Base-by-base conservation (phyloP, 1,284 basidiomycete genomes). In the Leccinum pallidistipes region DNA sequence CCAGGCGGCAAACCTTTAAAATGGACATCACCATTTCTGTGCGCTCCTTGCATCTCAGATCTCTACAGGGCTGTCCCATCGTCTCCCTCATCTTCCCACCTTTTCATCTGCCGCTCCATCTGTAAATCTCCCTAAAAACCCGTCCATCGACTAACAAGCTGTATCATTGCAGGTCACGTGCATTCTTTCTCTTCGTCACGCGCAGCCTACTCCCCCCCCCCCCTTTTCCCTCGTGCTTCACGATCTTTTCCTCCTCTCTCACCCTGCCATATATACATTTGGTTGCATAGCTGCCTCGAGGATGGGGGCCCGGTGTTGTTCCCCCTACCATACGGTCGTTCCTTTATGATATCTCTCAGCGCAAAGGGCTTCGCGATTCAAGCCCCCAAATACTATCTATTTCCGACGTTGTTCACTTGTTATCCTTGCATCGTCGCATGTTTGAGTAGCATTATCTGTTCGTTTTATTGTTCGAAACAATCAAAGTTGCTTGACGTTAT, bases 341-440 rank as follows among this genome's bases (percentile, higher is more conserved):
- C 47, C 47, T 4, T 50, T 50, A 14, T 50, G 24, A 27, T 50
- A 50, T 50, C 47, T 24, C 45, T 50, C 47, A 50, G 24, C 14
- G 14, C 14, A 14, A 50, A 50, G 47, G 47, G 47, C 47, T 50
- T 50, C 24, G 47, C 24, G 47, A 50, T 50, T 50, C 47, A 50
- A 50, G 47, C 72, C 79, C 79, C 60, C 36, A 69, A 71, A 71
- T 73, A 71, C 62, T 69, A 72, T 72, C 54, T 66, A 58, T 65
- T 64, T 60, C 50, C 45, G 38, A 32, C 47, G 45, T 31, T 29
- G 16, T 16, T 12, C 43, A 43, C n/a, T 31, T n/a, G 34, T 16
- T 49, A 27, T n/a, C 45, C 31, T 40, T 36, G 12, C 34, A 34
- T 55, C 8, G 47, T 36, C 40, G 24, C n/a, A 21, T 14, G 45